A percentile compares a stretch with the other conserved stretches of the same genome.
phyloP scores from a whole-genome alignment of 208 protist species.

The Leishmania arabica region DNA sequence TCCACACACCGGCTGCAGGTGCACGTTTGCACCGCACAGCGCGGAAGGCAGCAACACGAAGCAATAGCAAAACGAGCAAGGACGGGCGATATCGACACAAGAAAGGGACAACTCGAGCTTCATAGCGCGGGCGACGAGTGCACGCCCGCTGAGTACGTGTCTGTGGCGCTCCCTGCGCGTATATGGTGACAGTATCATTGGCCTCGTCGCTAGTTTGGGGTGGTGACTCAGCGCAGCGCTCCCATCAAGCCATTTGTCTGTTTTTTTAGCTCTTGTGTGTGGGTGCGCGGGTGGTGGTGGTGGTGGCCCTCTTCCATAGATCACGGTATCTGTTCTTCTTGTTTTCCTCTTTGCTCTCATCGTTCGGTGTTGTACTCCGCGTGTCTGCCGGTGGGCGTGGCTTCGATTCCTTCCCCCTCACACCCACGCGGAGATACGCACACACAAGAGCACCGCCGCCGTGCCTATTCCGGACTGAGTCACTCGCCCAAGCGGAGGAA shows the following conservation, averaged over 20 bases:
- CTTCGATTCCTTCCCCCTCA: not conserved
- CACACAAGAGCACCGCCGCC: not conserved
- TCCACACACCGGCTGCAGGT: not conserved
- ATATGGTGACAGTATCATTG: not conserved
- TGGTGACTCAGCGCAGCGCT: not conserved
- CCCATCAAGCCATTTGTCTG: not conserved
- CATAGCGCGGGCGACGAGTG: not conserved
- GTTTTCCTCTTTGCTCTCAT: not conserved
- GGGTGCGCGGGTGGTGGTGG: no score
- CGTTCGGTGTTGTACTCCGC: not conserved
- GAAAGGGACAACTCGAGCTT: not conserved
- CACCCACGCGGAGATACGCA: not conserved
- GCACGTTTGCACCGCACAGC: not conserved
- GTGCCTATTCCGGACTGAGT: not conserved
- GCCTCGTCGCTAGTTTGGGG: not conserved
- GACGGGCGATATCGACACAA: not conserved
- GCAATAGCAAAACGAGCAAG: not conserved
- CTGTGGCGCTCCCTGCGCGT: not conserved
- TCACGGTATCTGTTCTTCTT: not conserved
- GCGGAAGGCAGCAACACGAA: not conserved
- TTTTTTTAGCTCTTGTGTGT: no score
- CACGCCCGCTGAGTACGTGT: not conserved
- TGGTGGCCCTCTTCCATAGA: not conserved
- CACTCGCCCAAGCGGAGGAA: not conserved
- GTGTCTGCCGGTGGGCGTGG: not conserved